Conservation (phyloP, 768 basidiomycete species). For the Kondoa subrosea region DNA sequence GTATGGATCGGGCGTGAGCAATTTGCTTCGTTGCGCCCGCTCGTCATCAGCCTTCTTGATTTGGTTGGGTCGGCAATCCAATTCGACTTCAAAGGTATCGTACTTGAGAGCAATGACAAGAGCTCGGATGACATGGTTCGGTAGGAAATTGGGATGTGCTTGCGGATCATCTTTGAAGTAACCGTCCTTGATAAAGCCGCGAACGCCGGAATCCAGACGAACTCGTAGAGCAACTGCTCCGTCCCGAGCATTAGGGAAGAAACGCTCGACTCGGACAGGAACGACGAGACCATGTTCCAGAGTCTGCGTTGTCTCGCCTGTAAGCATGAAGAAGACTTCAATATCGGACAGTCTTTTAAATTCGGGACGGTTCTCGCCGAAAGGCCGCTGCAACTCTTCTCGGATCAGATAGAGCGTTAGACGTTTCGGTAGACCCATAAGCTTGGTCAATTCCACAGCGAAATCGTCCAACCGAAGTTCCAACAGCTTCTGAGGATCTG, state of each 20-base stretch:
- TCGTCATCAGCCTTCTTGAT: constrained; percentile 29
- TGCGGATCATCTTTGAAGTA: not conserved
- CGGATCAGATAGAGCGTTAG: constrained; percentile 77
- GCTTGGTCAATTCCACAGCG: constrained; percentile 72
- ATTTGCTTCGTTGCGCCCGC: constrained; percentile 31
- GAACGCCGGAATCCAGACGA: constrained; percentile 82
- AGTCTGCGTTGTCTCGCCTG: constrained; percentile 69
- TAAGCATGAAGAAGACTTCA: constrained; percentile 87
- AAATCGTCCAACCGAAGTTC: constrained; percentile 93
- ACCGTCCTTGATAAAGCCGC: constrained; percentile 49
- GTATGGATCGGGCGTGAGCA: constrained; percentile 26
- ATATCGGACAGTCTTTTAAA: constrained; percentile 52
- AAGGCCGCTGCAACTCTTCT: constrained; percentile 64
- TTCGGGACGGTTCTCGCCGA: constrained; percentile 50
- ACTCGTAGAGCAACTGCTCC: constrained; percentile 34
- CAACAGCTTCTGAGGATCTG: constrained; percentile 59
- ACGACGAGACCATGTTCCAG: constrained; percentile 65
- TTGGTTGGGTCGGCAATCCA: constrained; percentile 45
- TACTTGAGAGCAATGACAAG: constrained; percentile 54
- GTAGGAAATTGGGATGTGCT: constrained; percentile 29
- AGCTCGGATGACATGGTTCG: constrained; percentile 62
- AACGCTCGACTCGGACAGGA: constrained; percentile 36
- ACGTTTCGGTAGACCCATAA: constrained; percentile 68
- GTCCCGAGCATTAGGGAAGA: constrained; percentile 9
- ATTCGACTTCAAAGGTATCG: constrained; percentile 51